A percentile compares a stretch with the other conserved stretches of the same genome.
phyloP scores from a whole-genome alignment of 2,329 filamentous ascomycete species.

The Myriangium duriaei region DNA sequence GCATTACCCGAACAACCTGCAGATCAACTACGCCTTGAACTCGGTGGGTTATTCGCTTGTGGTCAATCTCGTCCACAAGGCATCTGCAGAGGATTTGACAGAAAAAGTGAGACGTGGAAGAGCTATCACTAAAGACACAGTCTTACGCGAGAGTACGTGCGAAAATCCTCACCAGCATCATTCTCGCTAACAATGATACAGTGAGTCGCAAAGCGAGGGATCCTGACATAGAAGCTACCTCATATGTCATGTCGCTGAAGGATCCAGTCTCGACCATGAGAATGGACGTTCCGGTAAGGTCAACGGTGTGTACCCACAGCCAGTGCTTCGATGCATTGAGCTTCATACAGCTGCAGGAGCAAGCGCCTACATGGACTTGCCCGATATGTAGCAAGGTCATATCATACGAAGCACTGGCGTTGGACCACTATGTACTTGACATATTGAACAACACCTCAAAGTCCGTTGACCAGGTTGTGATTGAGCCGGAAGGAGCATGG shows the following conservation, averaged over 20 bases:
- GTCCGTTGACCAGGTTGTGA: slow-evolving; percentile 70
- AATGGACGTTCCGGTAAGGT: slow-evolving; percentile 68
- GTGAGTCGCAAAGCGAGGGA: slow-evolving; percentile 74
- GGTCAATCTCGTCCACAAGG: slow-evolving; percentile 62
- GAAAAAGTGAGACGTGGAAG: slow-evolving; percentile 51
- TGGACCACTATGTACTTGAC: slow-evolving; percentile 85
- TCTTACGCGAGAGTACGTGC: slow-evolving; percentile 68
- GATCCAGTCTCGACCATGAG: slow-evolving; percentile 82
- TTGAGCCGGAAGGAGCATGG: slow-evolving; percentile 82
- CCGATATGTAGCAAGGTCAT: slow-evolving; percentile 81
- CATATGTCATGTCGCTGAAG: slow-evolving; percentile 78
- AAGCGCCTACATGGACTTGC: slow-evolving; percentile 93
- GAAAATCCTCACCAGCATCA: slow-evolving; percentile 2
- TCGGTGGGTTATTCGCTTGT: slow-evolving; percentile 52
- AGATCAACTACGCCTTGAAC: slow-evolving; percentile 86
- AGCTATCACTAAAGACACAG: slow-evolving; percentile 66
- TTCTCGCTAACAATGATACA: slow-evolving; percentile 24
- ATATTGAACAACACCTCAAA: slow-evolving; percentile 64
- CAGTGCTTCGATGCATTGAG: slow-evolving; percentile 91
- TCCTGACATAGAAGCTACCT: slow-evolving; percentile 78
- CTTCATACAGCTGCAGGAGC: slow-evolving; percentile 87
- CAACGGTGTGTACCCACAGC: slow-evolving; percentile 69
- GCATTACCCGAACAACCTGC: slow-evolving; percentile 61
- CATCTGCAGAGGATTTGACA: slow-evolving; percentile 60
- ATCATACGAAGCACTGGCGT: slow-evolving; percentile 66